A percentile compares a stretch with the other conserved stretches of the same genome.
Evolutionary conservation across 192 early-diverging fungal species (phyloP).

Genomic region (Phycomyces nitens): DNA sequence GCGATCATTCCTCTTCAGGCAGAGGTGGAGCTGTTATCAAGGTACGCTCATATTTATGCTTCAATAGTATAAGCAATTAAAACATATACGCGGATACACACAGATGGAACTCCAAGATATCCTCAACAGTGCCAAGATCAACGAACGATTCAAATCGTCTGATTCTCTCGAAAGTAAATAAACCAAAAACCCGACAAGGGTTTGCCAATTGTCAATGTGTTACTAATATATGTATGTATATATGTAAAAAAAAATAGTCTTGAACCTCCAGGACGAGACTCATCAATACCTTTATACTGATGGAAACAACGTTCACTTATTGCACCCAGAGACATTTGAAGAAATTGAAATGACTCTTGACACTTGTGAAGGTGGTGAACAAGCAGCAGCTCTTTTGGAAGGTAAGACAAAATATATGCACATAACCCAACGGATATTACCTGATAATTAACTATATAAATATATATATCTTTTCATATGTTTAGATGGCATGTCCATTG

Average conservation of each 20-base stretch:
- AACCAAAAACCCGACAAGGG: not conserved
- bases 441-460: not conserved
- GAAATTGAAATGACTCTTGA: slow-evolving; percentile 56
- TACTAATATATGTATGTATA: not conserved
- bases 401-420: slow-evolving; percentile 22
- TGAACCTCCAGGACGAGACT: slow-evolving; percentile 58
- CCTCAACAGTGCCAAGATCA: slow-evolving; percentile 48
- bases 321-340: slow-evolving; percentile 70
- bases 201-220: not conserved
- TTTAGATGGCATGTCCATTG: slow-evolving; percentile 51
- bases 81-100: slow-evolving; percentile 14
- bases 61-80: not conserved
- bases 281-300: slow-evolving; percentile 75
- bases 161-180: slow-evolving; percentile 57
- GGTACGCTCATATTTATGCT: slow-evolving; percentile 24
- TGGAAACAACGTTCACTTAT: slow-evolving; percentile 57
- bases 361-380: slow-evolving; percentile 57
- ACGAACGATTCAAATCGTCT: slow-evolving; percentile 69
- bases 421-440: no score
- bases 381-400: slow-evolving; percentile 27
- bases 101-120: slow-evolving; percentile 71
- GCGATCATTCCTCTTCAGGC: slow-evolving; percentile 68
- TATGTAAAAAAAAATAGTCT: slow-evolving; percentile 34
- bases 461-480: slow-evolving; percentile 23
- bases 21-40: slow-evolving; percentile 62